These are phyloP conservation scores for Dujonia santamariae DNA, from an alignment of 1,139 yeast genomes.

Conservation along the genomic window DNA sequence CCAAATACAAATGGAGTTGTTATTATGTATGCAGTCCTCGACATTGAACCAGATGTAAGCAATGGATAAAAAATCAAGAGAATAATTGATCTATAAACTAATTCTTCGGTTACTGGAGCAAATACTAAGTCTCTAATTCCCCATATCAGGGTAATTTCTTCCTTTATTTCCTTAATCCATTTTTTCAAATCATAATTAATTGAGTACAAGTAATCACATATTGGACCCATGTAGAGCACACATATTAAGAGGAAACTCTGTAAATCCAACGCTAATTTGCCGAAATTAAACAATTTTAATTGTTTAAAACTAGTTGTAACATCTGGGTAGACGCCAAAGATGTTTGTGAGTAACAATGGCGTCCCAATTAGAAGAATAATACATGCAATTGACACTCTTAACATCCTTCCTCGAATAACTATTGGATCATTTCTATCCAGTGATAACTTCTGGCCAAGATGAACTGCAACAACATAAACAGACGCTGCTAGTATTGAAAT, in stretches of 20 bases:
- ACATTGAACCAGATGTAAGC: slow-evolving; percentile 24
- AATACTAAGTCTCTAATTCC: slow-evolving; percentile 66
- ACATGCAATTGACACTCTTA: slow-evolving; percentile 34
- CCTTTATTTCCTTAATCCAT: slow-evolving; percentile 14
- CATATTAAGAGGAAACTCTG: slow-evolving; percentile 26
- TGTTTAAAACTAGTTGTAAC: slow-evolving; percentile 2
- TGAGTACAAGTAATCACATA: slow-evolving; percentile 35
- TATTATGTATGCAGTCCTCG: slow-evolving; percentile 25
- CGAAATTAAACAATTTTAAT: neutral
- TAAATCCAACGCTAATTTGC: neutral
- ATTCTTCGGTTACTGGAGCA: slow-evolving; percentile 89
- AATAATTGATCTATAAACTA: slow-evolving; percentile 69
- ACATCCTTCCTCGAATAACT: slow-evolving; percentile 35
- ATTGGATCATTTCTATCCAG: slow-evolving; percentile 45
- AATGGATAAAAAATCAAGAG: slow-evolving; percentile 28
- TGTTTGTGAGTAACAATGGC: slow-evolving; percentile 17
- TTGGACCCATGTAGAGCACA: slow-evolving; percentile 58
- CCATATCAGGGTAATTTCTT: slow-evolving; percentile 32
- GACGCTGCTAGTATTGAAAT: slow-evolving; percentile 24
- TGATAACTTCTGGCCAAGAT: slow-evolving; percentile 26
- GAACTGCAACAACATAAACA: slow-evolving; percentile 42
- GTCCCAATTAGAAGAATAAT: slow-evolving; percentile 24
- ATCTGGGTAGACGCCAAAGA: slow-evolving; percentile 1
- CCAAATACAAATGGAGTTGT: slow-evolving; percentile 77
- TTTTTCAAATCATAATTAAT: slow-evolving; percentile 12